phyloP scores from a whole-genome alignment of 768 basidiomycete genomes.

The Rickenella mellea region DNA sequence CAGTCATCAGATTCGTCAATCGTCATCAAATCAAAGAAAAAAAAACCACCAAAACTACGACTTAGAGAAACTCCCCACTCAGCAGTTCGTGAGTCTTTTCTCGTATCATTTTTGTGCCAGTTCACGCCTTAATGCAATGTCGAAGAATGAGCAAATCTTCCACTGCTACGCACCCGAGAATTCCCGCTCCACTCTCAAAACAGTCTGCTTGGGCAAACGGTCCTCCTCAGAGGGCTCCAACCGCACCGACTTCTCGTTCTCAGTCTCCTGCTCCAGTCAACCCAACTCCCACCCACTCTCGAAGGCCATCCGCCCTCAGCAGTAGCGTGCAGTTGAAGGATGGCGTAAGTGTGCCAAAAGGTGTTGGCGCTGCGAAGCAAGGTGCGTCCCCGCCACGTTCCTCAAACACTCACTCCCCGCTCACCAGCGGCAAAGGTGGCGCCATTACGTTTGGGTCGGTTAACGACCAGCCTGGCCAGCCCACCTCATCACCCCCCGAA shows the following conservation, averaged over 20 bases:
- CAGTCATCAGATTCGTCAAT: conserved; percentile 49
- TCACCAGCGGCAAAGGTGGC: conserved; percentile 42
- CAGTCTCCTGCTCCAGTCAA: conserved; percentile 63
- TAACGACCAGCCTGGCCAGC: conserved; percentile 66
- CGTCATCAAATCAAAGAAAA: conserved; percentile 41
- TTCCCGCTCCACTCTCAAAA: conserved; percentile 60
- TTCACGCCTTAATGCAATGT: neutral
- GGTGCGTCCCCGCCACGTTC: conserved; percentile 26
- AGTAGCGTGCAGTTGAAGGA: conserved; percentile 69
- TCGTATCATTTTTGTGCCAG: conserved; percentile 8
- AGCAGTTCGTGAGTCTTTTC: conserved; percentile 21
- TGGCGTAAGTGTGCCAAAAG: conserved; percentile 65
- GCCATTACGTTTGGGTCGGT: conserved; percentile 85
- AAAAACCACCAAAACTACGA: conserved; percentile 26
- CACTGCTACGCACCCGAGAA: conserved; percentile 63
- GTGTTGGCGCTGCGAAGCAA: conserved; percentile 58
- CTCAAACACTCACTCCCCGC: conserved; percentile 4
- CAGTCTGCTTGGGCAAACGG: conserved; percentile 90
- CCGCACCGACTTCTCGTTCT: conserved; percentile 56
- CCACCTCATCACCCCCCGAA: conserved; percentile 76
- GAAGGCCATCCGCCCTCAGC: conserved; percentile 68
- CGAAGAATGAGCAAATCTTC: conserved; percentile 91
- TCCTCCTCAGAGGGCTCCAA: conserved; percentile 59
- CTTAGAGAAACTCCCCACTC: neutral
- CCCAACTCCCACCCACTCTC: conserved; percentile 47